phyloP scores from a whole-genome alignment of 1,284 basidiomycete genomes.

The Cryptococcus amylolentus region DNA sequence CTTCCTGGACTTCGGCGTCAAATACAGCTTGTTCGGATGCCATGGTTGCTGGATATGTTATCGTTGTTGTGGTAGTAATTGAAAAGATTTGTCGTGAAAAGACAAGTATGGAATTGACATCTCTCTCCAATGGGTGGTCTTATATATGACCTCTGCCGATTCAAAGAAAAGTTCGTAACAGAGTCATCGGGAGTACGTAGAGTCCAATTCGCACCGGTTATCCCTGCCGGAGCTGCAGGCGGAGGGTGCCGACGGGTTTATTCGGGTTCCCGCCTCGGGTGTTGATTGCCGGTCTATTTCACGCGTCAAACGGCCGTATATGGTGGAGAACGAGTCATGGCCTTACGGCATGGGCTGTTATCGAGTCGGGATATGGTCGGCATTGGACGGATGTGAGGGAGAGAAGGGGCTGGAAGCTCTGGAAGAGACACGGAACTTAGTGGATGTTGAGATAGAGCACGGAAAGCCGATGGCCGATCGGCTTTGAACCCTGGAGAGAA shows the following conservation, averaged over 20 bases:
- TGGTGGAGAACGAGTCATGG: too few species aligned
- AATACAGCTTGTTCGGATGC: constrained; percentile 53
- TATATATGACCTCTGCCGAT: not conserved
- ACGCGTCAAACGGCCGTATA: too few species aligned
- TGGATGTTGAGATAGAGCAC: too few species aligned
- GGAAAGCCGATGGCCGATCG: too few species aligned
- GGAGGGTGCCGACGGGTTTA: not conserved
- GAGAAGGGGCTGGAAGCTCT: too few species aligned
- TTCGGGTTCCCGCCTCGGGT: not conserved
- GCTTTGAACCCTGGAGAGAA: too few species aligned
- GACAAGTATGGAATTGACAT: not conserved
- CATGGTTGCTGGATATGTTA: constrained; percentile 16
- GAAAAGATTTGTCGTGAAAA: not conserved
- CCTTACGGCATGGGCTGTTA: too few species aligned
- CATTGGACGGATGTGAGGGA: too few species aligned
- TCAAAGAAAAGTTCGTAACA: not conserved
- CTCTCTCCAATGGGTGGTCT: not conserved
- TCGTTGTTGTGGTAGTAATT: not conserved
- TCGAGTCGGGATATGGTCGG: too few species aligned
- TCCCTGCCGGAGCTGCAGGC: not conserved
- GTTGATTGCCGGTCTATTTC: not conserved
- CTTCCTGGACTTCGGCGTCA: constrained; percentile 72
- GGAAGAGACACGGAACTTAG: too few species aligned
- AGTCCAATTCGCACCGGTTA: not conserved
- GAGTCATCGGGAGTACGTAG: not conserved